Conservation (phyloP, 2,329 filamentous ascomycete species). For the Fusarium napiforme region DNA sequence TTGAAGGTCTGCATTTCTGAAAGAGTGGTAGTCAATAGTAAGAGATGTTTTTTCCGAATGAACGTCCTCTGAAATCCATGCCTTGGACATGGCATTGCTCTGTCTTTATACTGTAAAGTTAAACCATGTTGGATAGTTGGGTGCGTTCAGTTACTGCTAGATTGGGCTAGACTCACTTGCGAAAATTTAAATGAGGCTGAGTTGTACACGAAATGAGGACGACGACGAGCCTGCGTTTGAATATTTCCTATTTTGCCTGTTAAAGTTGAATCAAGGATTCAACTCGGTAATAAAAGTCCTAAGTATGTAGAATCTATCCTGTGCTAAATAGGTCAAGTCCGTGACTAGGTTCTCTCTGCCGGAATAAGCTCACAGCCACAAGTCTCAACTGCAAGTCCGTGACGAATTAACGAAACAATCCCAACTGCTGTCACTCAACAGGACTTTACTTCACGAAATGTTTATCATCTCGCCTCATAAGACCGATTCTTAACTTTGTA, state of each 20-base stretch:
- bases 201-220: neutral
- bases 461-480: too few relatives aligned
- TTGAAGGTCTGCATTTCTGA: neutral
- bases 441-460: rapidly evolving
- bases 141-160: slow-evolving; percentile 8
- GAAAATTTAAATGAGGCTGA: neutral
- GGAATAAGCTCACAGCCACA: too few relatives aligned
- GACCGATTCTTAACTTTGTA: rapidly evolving
- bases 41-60: neutral
- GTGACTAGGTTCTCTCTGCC: too few relatives aligned
- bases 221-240: neutral
- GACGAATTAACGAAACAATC: rapidly evolving
- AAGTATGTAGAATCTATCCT: rapidly evolving
- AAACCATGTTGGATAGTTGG: neutral
- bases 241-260: neutral
- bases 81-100: too few relatives aligned
- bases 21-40: rapidly evolving
- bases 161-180: neutral
- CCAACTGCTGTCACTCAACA: rapidly evolving
- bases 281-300: rapidly evolving
- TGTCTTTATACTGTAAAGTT: neutral
- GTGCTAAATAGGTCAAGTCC: neutral
- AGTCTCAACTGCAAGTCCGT: neutral
- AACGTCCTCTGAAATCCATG: rapidly evolving
- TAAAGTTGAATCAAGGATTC: rapidly evolving